Evolutionary conservation across 345 rosid species (phyloP).

Genomic region (Erodium maritimum): DNA sequence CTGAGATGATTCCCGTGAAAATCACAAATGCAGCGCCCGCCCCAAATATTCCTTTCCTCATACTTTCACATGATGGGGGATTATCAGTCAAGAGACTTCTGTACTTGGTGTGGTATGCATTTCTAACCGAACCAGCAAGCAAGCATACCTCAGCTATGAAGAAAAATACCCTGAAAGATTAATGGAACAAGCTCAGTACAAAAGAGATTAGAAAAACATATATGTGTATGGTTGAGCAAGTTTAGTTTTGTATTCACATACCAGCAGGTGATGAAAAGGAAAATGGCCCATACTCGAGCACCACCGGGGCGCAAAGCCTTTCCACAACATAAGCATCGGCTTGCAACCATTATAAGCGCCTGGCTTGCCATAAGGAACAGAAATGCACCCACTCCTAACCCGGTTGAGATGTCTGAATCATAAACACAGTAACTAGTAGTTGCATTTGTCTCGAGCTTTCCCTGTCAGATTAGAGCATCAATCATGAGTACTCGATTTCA

Average conservation of each 20-base stretch:
- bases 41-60: slow-evolving; percentile 79
- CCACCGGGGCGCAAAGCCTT: slow-evolving; percentile 65
- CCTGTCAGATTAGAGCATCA: slow-evolving; percentile 25
- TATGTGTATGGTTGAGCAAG: too few species aligned
- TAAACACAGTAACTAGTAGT: slow-evolving; percentile 44
- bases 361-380: slow-evolving; percentile 59
- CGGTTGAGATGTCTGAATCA: slow-evolving; percentile 70
- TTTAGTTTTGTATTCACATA: slow-evolving; percentile 15
- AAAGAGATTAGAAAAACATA: too few species aligned
- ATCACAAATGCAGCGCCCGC: slow-evolving; percentile 84
- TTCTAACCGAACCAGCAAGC: slow-evolving; percentile 72
- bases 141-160: slow-evolving; percentile 73
- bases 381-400: slow-evolving; percentile 62
- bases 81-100: slow-evolving; percentile 16
- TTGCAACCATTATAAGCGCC: slow-evolving; percentile 45
- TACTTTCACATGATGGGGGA: slow-evolving; percentile 32
- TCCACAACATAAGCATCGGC: slow-evolving; percentile 80
- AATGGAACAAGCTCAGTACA: background rate
- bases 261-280: slow-evolving; percentile 76
- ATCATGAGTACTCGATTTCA: background rate
- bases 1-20: slow-evolving; percentile 63
- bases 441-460: slow-evolving; percentile 8
- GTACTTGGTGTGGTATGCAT: slow-evolving; percentile 82
- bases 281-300: slow-evolving; percentile 60
- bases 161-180: slow-evolving; percentile 63